Evolutionary conservation across 2,329 filamentous ascomycete species (phyloP).

Genomic region (Ceratocystis cacaofunesta): DNA sequence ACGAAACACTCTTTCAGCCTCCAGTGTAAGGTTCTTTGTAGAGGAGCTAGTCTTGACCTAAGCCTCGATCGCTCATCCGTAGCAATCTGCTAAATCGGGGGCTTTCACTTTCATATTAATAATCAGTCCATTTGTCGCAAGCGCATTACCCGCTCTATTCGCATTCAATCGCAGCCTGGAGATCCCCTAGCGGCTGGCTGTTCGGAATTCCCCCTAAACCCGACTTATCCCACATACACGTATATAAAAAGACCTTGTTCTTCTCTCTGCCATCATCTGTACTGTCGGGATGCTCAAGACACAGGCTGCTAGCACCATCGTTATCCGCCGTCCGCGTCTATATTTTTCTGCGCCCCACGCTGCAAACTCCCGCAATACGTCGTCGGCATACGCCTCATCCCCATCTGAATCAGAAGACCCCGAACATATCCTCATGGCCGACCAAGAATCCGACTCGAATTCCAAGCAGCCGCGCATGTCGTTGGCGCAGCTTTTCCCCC

Average conservation of each 20-base stretch:
- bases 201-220: neutral
- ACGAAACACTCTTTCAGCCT: neutral
- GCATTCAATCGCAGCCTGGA: conserved; percentile 17
- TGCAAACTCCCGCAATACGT: conserved; percentile 12
- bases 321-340: conserved; percentile 31
- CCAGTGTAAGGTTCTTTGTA: neutral
- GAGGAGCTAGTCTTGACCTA: neutral
- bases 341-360: conserved; percentile 21
- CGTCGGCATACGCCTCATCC: conserved; percentile 10
- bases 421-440: conserved; percentile 19
- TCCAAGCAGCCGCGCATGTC: conserved; percentile 22
- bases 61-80: neutral
- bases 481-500: conserved; percentile 49
- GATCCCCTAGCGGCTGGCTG: neutral
- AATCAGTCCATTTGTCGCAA: neutral
- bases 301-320: conserved; percentile 25
- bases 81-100: neutral
- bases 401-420: conserved; percentile 20
- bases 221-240: neutral
- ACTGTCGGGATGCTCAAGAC: conserved; percentile 33
- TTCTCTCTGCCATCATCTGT: neutral
- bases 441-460: conserved; percentile 19
- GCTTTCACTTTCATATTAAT: neutral
- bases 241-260: neutral
- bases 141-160: neutral